These are phyloP conservation scores for Podaxis sp. DNA, from an alignment of 768 basidiomycete genomes.

Conservation along the genomic window DNA sequence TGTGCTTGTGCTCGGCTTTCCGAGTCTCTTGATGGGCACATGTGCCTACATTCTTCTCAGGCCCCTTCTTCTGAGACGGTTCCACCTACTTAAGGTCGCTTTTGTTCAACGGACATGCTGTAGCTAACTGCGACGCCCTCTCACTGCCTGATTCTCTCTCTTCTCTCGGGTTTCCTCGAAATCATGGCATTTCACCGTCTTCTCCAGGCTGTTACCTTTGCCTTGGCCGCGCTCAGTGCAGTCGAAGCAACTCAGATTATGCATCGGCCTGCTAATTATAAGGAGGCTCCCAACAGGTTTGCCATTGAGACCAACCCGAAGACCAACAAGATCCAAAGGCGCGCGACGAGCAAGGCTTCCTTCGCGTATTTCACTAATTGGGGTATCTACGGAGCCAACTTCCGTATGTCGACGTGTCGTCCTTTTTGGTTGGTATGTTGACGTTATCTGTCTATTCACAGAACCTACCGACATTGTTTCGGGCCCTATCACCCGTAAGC, in stretches of 20 bases:
- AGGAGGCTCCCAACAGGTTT: slow-evolving; percentile 35
- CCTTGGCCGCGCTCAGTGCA: slow-evolving; percentile 21
- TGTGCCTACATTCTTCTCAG: not conserved
- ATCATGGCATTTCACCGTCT: slow-evolving; percentile 20
- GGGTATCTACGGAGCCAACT: slow-evolving; percentile 66
- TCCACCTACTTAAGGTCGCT: slow-evolving; percentile 2
- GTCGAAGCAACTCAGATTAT: slow-evolving; percentile 51
- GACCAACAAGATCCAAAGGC: slow-evolving; percentile 40
- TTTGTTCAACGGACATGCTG: not conserved
- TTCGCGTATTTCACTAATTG: slow-evolving; percentile 63
- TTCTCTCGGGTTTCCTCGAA: not conserved
- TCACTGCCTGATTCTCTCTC: not conserved
- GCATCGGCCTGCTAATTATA: slow-evolving; percentile 50
- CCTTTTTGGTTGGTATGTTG: slow-evolving; percentile 11
- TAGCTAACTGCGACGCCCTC: not conserved
- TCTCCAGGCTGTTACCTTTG: slow-evolving; percentile 28
- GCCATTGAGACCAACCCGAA: slow-evolving; percentile 33
- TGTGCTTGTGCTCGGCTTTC: not conserved
- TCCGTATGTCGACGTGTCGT: slow-evolving; percentile 42
- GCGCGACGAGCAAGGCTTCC: slow-evolving; percentile 37
- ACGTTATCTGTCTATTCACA: slow-evolving; percentile 25
- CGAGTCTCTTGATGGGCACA: slow-evolving; percentile 3
- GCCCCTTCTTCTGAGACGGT: not conserved
- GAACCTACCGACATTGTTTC: slow-evolving; percentile 66
- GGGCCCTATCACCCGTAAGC: slow-evolving; percentile 60